Evolutionary conservation across 768 basidiomycete species (phyloP), one percentile per base, ranked within the genome.

Genomic region (Lactifluus pinguis): DNA sequence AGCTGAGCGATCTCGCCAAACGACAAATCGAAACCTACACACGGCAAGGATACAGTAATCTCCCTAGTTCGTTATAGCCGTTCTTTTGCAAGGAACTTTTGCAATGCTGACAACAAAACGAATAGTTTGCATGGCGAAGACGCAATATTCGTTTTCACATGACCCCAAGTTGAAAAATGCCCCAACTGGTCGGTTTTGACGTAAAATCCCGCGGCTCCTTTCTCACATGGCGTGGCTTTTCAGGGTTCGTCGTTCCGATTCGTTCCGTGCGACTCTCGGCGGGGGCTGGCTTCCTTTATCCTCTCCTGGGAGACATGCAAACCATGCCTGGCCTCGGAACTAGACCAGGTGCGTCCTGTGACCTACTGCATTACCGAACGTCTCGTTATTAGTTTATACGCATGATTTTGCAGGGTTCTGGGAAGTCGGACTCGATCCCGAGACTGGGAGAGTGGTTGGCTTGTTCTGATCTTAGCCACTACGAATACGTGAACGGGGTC

Each of bases 271-370:
- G 89, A 50, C 76, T 95, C 21, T 89, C 91, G 7, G 97, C 93
- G 6, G 95, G 95, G 47, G 94, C 95, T 59, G 92, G 92, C 29
- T 98, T 98, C 85, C 75, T 98, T 65, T 97, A 95, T 73, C 95
- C 95, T 25, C 82, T 98, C 63, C 79, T 90, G n/a, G 92, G 90
- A 42, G 92, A 95, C 72, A 98, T 99, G 91, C 89, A 92, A 72
- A 98, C 94, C 58, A 95, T 99, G 92, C 95, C 95, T 48, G 95
- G 94, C 66, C 81, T 97, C 45, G 91, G 86, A 29, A 97, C 92
- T 61, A 85, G 93, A 62, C 93, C 93, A 72, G 91, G 89, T 84
- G 60, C 66, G 75, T 61, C 48, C 19, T 25, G 29, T 19, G 11
- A 57, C 4, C 21, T 41, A 29, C 60, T 38, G 38, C 13, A 13